phyloP scores from a whole-genome alignment of 306 rosid genomes.

The Acacia confusa region DNA sequence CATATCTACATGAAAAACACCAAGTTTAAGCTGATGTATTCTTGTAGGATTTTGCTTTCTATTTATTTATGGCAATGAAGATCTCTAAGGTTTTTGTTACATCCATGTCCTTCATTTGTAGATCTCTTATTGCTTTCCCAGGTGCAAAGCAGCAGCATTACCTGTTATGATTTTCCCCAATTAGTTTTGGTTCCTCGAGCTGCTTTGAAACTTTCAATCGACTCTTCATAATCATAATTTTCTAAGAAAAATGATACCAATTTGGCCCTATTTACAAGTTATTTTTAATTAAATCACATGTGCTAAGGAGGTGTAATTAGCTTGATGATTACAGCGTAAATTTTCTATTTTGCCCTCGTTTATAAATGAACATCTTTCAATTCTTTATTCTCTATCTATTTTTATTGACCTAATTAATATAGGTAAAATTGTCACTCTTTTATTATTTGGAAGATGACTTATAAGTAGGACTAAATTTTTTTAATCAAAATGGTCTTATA shows the following conservation, averaged over 20 bases:
- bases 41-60: conserved; percentile 38
- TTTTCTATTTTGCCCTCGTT: too few relatives aligned
- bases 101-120: conserved; percentile 22
- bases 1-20: conserved; percentile 26
- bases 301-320: too few relatives aligned
- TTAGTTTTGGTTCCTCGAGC: neutral
- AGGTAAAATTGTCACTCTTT: too few relatives aligned
- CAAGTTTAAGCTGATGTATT: conserved; percentile 39
- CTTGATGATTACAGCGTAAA: too few relatives aligned
- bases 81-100: conserved; percentile 26
- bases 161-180: neutral
- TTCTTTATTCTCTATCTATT: too few relatives aligned
- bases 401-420: too few relatives aligned
- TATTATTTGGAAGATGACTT: too few relatives aligned
- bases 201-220: neutral
- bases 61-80: conserved; percentile 31
- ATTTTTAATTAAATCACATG: too few relatives aligned
- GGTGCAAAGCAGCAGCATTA: neutral
- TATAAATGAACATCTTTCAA: too few relatives aligned
- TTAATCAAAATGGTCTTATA: too few relatives aligned
- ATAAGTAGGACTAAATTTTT: too few relatives aligned
- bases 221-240: neutral
- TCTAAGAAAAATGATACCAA: neutral
- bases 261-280: too few relatives aligned
- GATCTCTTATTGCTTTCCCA: neutral